Evolutionary conservation across 208 protist genomes (phyloP), one percentile per base, ranked within the genome.

Genomic region (Acanthamoeba divionensis): DNA sequence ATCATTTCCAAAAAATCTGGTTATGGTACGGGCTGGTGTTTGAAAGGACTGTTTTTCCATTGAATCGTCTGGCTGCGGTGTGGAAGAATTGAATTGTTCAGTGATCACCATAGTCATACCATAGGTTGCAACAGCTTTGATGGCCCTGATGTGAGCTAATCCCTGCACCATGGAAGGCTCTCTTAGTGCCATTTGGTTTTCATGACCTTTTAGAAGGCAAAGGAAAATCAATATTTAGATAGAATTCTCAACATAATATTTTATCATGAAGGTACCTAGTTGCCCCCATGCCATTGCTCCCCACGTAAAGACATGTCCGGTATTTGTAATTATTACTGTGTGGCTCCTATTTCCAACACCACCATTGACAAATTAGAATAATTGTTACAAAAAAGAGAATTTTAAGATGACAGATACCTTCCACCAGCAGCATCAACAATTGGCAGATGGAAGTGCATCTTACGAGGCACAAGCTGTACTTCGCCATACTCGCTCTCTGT

Each of bases 31-130:
- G 36, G 36, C 36, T 41, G 36, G 36, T 41, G 36, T 41, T 41
- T 5, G 36, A 5, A 41, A 41, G 36, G 36, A 41, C 36, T 41
- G 36, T 41, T 41, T 41, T 41, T 41, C 36, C 36, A 41, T 41
- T 41, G 5, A 41, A 41, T 41, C 31, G 66, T 50, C n/a, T 24
- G 8, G 8, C 45, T 13, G 13, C 6, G 45, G 41, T 24, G 71
- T n/a, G 4, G 38, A 44, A 26, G 26, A 26, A 31, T 41, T 18
- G 50, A 65, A 36, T n/a, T 38, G 21, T 4, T 85, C 75, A 33
- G 75, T 55, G 75, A 85, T 50, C 2, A 65, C 75, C 15, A 85
- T 36, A 26, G 75, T 85, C 75, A 85, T 85, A 26, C 75, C 75
- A 31, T 85, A 85, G 75, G 75, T 85, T 33, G 75, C 75, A 33